Conservation (phyloP, 2,329 filamentous ascomycete species). For the Exophiala bonariae region DNA sequence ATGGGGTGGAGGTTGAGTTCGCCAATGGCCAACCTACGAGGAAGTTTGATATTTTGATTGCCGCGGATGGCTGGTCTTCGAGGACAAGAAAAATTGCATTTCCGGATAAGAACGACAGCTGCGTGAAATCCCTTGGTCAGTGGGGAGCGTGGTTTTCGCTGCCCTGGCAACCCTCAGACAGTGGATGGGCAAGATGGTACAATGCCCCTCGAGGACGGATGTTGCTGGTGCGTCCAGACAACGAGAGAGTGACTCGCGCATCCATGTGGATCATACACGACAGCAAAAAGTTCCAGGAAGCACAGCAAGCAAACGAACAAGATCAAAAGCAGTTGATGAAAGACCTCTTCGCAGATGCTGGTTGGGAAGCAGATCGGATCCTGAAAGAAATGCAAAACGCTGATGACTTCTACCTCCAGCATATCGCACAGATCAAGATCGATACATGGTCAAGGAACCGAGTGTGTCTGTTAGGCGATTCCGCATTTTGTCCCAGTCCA, state of each 20-base stretch:
- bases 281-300: conserved; percentile 19
- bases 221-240: conserved; percentile 29
- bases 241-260: conserved; percentile 26
- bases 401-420: conserved; percentile 48
- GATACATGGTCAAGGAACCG: conserved; percentile 35
- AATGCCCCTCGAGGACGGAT: conserved; percentile 21
- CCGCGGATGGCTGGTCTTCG: conserved; percentile 47
- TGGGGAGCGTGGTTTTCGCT: conserved; percentile 46
- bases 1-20: conserved; percentile 42
- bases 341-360: conserved; percentile 36
- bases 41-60: conserved; percentile 48
- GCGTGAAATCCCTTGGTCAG: conserved; percentile 33
- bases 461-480: conserved; percentile 25
- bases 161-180: conserved; percentile 28
- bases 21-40: conserved; percentile 42
- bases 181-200: conserved; percentile 24
- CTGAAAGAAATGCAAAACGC: conserved; percentile 41
- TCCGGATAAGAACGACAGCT: conserved; percentile 27
- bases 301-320: conserved; percentile 13
- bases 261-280: conserved; percentile 34
- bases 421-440: conserved; percentile 33
- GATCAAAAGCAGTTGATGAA: conserved; percentile 33
- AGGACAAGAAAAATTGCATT: conserved; percentile 43
- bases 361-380: conserved; percentile 39
- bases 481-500: conserved; percentile 19